These are phyloP conservation scores for Penicillium dipodomyicola DNA, from an alignment of 495 filamentous ascomycete genomes.

Conservation along the genomic window DNA sequence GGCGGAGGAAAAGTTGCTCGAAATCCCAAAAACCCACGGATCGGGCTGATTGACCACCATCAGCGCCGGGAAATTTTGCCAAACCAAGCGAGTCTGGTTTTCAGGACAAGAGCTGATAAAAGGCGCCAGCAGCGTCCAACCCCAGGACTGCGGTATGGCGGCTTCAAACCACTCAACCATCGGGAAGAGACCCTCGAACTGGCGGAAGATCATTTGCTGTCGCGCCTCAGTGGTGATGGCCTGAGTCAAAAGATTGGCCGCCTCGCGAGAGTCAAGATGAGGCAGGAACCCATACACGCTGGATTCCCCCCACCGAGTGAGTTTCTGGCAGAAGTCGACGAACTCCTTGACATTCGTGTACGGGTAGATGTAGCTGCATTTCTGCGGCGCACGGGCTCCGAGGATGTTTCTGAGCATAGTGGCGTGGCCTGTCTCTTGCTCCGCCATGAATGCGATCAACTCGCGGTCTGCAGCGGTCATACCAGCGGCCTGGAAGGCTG, in stretches of 20 bases:
- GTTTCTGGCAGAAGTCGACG: slow-evolving; percentile 81
- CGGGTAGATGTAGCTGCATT: slow-evolving; percentile 83
- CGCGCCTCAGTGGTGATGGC: slow-evolving; percentile 81
- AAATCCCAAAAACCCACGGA: slow-evolving; percentile 46
- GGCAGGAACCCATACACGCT: slow-evolving; percentile 83
- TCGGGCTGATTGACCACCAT: slow-evolving; percentile 77
- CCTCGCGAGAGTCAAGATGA: slow-evolving; percentile 75
- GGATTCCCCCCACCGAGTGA: slow-evolving; percentile 78
- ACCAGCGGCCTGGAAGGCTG: slow-evolving; percentile 68
- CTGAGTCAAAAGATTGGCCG: slow-evolving; percentile 68
- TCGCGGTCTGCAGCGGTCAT: slow-evolving; percentile 65
- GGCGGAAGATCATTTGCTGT: slow-evolving; percentile 86
- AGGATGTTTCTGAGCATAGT: slow-evolving; percentile 80
- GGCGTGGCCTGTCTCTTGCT: slow-evolving; percentile 81
- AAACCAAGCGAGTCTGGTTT: slow-evolving; percentile 71
- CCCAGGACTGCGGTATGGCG: slow-evolving; percentile 81
- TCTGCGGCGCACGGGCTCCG: slow-evolving; percentile 60
- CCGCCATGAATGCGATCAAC: slow-evolving; percentile 79
- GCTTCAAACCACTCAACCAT: slow-evolving; percentile 85
- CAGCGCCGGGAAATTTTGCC: slow-evolving; percentile 86
- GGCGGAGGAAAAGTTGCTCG: slow-evolving; percentile 10
- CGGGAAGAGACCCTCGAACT: slow-evolving; percentile 79
- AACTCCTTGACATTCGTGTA: slow-evolving; percentile 74
- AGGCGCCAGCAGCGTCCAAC: slow-evolving; percentile 80
- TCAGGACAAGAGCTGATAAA: slow-evolving; percentile 77